Conservation (phyloP, 2,329 filamentous ascomycete species). For the Curvularia sp. region DNA sequence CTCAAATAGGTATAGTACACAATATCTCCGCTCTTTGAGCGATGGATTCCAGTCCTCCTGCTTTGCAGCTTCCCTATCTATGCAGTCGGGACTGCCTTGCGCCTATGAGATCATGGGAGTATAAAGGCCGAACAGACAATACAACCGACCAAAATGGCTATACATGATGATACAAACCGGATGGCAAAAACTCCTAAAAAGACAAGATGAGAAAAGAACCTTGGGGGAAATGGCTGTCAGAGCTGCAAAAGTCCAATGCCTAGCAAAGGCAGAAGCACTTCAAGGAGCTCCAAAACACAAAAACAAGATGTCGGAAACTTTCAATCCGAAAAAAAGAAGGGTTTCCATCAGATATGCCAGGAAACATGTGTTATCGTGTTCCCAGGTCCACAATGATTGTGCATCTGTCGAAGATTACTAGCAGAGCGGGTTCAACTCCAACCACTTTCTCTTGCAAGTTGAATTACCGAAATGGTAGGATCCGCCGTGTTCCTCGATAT, state of each 20-base stretch:
- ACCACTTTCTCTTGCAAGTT: slow-evolving; percentile 69
- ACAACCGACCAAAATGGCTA: slow-evolving; percentile 6
- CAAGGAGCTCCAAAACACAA: neutral
- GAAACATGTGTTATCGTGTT: neutral
- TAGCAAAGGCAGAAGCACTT: neutral
- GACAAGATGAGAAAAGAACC: neutral
- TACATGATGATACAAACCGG: slow-evolving; percentile 7
- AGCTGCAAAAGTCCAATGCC: neutral
- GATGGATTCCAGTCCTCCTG: slow-evolving; percentile 7
- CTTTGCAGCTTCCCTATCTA: slow-evolving; percentile 20
- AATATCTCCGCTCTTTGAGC: neutral
- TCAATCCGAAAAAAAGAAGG: neutral
- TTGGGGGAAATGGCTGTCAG: neutral
- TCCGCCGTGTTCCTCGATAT: slow-evolving; percentile 61
- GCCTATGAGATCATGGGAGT: slow-evolving; percentile 6
- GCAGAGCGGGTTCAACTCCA: slow-evolving; percentile 46
- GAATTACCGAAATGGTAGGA: slow-evolving; percentile 67
- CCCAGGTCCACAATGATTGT: neutral
- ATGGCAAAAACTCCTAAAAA: slow-evolving; percentile 8
- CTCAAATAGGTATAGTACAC: neutral
- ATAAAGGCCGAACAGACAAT: slow-evolving; percentile 1
- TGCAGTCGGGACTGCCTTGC: slow-evolving; percentile 8
- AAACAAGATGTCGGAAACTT: neutral
- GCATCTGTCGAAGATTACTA: neutral
- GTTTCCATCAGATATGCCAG: neutral